phyloP scores from a whole-genome alignment of 1,284 basidiomycete genomes.

The Moesziomyces antarcticus region DNA sequence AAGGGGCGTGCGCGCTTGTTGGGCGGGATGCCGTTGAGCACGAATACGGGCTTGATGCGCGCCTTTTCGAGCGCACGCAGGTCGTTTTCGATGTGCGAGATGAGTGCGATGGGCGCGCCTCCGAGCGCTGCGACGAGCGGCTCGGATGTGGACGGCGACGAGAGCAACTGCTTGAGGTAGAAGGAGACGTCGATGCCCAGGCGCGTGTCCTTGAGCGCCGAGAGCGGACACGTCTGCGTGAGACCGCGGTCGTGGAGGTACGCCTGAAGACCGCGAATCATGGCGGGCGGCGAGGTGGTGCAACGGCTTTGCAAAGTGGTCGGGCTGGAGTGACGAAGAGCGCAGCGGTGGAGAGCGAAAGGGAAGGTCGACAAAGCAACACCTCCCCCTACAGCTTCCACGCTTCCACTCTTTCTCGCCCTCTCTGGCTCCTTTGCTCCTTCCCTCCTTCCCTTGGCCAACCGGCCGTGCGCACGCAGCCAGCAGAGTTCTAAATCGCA shows the following conservation, averaged over 20 bases:
- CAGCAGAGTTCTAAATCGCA: no score
- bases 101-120: slow-evolving; percentile 79
- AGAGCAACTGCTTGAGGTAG: slow-evolving; percentile 84
- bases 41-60: slow-evolving; percentile 95
- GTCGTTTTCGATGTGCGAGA: slow-evolving; percentile 84
- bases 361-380: neutral
- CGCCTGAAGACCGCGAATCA: slow-evolving; percentile 50
- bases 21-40: slow-evolving; percentile 79
- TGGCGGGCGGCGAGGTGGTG: slow-evolving; percentile 8
- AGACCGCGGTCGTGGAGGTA: slow-evolving; percentile 83
- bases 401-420: no score
- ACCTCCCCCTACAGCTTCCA: no score
- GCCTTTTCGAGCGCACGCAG: slow-evolving; percentile 88
- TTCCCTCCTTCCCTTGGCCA: no score
- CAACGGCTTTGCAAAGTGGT: no score
- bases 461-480: no score
- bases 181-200: slow-evolving; percentile 95
- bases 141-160: slow-evolving; percentile 80
- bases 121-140: slow-evolving; percentile 93
- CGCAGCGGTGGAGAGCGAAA: neutral
- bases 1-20: slow-evolving; percentile 58
- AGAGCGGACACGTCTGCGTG: slow-evolving; percentile 82
- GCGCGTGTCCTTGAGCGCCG: slow-evolving; percentile 86
- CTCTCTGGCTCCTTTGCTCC: no score
- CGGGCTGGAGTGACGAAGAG: neutral